phyloP scores from a whole-genome alignment of 371 early-diverging fungal genomes.

The Zychaea mexicana region DNA sequence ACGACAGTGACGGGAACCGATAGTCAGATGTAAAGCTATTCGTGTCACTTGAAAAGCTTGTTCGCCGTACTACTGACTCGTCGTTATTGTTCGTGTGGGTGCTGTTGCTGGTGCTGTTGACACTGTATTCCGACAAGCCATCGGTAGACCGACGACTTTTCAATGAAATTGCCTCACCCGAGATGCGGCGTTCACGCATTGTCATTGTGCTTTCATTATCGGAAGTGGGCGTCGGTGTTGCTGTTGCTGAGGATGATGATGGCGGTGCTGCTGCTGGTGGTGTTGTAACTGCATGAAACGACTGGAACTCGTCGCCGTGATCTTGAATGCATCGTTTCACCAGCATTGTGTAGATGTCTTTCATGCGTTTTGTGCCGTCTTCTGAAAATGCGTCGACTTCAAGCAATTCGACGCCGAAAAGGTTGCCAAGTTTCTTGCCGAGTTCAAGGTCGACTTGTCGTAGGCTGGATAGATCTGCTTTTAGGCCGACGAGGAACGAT shows the following conservation, averaged over 20 bases:
- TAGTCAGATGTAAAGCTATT: slow-evolving; percentile 10
- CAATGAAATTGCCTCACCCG: neutral
- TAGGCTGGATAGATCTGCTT: slow-evolving; percentile 25
- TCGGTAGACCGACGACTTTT: neutral
- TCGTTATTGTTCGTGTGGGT: neutral
- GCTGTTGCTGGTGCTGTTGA: slow-evolving; percentile 1
- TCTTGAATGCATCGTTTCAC: slow-evolving; percentile 13
- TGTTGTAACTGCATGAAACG: neutral
- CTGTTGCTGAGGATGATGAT: neutral
- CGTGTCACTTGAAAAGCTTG: slow-evolving; percentile 11
- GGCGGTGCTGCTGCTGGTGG: neutral
- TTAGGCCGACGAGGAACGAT: slow-evolving; percentile 33
- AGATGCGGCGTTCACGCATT: slow-evolving; percentile 3
- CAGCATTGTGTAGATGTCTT: slow-evolving; percentile 24
- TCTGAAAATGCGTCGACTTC: slow-evolving; percentile 34
- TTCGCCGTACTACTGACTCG: slow-evolving; percentile 7
- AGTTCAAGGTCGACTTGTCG: slow-evolving; percentile 29
- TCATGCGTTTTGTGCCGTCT: slow-evolving; percentile 26
- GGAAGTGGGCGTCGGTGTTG: neutral
- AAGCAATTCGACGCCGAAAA: slow-evolving; percentile 26
- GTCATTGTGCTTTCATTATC: slow-evolving; percentile 3
- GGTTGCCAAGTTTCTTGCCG: slow-evolving; percentile 22
- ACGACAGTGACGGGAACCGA: slow-evolving; percentile 10
- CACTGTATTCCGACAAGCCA: slow-evolving; percentile 1
- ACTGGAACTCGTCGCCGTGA: slow-evolving; percentile 15